Evolutionary conservation across 768 basidiomycete species (phyloP).

Genomic region (Suillus plorans): DNA sequence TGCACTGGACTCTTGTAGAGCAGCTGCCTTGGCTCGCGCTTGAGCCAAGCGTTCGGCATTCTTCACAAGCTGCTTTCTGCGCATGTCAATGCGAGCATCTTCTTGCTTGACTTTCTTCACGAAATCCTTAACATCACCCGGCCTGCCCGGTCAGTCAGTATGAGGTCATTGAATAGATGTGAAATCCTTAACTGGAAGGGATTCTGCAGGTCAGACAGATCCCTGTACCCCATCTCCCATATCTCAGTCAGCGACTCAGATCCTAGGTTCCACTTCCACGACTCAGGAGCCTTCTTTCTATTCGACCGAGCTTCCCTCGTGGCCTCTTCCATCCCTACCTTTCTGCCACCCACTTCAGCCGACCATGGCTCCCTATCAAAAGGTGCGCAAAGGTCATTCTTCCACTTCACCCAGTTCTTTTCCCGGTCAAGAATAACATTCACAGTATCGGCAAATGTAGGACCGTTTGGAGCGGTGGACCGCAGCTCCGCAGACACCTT

Average conservation of each 20-base stretch:
- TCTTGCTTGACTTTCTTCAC: constrained; percentile 69
- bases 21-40: constrained; percentile 44
- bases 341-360: constrained; percentile 45
- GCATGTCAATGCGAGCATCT: constrained; percentile 58
- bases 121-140: constrained; percentile 74
- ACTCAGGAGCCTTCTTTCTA: constrained; percentile 56
- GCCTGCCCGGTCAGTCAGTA: constrained; percentile 36
- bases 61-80: constrained; percentile 41
- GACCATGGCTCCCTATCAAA: constrained; percentile 76
- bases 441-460: constrained; percentile 74
- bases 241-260: constrained; percentile 74
- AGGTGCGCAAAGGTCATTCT: constrained; percentile 75
- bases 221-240: constrained; percentile 80
- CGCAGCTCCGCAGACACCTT: constrained; percentile 58
- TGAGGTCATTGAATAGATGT: neutral
- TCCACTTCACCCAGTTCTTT: constrained; percentile 90
- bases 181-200: constrained; percentile 59
- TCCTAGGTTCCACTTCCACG: constrained; percentile 67
- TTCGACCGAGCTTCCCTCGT: constrained; percentile 51
- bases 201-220: constrained; percentile 58
- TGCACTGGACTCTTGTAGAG: constrained; percentile 21
- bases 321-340: constrained; percentile 60
- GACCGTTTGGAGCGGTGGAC: constrained; percentile 76
- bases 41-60: constrained; percentile 37
- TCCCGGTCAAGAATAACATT: constrained; percentile 74